These are phyloP conservation scores for Artemisia argyi DNA, from an alignment of 129 eudicot species.

Conservation along the genomic window DNA sequence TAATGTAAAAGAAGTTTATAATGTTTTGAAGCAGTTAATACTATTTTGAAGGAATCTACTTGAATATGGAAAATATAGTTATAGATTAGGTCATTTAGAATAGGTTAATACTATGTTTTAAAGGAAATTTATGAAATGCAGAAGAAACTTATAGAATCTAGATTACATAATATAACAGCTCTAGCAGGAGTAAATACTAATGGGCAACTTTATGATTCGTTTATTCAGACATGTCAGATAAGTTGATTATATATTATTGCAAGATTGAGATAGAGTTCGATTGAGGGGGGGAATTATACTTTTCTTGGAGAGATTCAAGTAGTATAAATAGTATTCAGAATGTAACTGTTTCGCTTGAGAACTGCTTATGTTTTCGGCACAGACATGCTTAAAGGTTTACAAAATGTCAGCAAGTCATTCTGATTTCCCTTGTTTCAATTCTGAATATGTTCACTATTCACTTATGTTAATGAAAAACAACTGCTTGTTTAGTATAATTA, in stretches of 20 bases:
- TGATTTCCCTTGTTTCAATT: neutral
- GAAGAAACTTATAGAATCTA: no score
- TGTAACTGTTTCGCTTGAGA: neutral
- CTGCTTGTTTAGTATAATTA: conserved; percentile 3
- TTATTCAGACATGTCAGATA: neutral
- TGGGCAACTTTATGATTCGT: no score
- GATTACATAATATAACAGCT: no score
- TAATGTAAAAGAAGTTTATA: no score
- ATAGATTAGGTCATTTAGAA: no score
- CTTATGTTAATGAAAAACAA: neutral
- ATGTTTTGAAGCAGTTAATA: no score
- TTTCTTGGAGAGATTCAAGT: conserved; percentile 3
- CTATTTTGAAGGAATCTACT: no score
- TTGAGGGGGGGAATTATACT: neutral
- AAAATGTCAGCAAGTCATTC: neutral
- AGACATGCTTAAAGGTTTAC: conserved; percentile 11
- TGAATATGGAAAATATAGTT: no score
- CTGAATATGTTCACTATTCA: neutral
- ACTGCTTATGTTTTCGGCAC: neutral
- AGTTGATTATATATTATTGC: neutral
- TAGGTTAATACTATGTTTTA: no score
- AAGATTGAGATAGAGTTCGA: neutral
- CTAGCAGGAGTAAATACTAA: no score
- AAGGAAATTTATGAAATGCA: no score
- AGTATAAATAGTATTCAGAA: neutral